Base-by-base conservation (phyloP, 2,329 filamentous ascomycete genomes). In the Lachnellula willkommii region DNA sequence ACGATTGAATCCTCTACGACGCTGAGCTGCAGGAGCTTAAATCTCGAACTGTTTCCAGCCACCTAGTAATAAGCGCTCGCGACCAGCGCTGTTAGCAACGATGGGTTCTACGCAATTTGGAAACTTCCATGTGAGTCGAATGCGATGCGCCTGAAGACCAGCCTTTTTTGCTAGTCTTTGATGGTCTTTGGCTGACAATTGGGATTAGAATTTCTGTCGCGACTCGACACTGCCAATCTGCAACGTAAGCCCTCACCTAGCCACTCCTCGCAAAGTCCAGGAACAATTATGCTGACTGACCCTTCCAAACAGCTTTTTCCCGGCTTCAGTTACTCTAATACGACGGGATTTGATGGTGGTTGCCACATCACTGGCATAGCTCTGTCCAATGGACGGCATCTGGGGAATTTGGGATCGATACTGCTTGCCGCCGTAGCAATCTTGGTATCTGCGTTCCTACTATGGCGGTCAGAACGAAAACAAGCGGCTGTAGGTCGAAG, bases 401-500 rank as follows among this genome's bases (percentile, higher is more conserved):
- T 99, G 40, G 88, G 86, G 37, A 99, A 99, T 69, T 17, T 64
- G 90, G 88, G 94, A n/a, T 95, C 92, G 7, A 96, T 99, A 69
- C 64, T 99, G 47, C 72, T 97, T 42, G 88, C 83, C 60, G 90
- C 79, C 60, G 71, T 95, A 61, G 90, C 92, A 42, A 92, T 99
- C 64, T 67, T 82, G 22, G 75, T 81, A 8, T 78, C 87, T 4
- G 68, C 75, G 11, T 85, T 87, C 64, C 77, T 99, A 56, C 67
- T 97, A 71, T 82, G 87, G 74, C 81, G 84, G 63, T 95, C 94
- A 20, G 89, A 97, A 67, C 83, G 82, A 70, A 97, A 99, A 76
- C 86, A 88, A 72, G 94, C 94, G 54, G 94, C 94, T 54, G 94
- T 99, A 48, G 94, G 94, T 58, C 81, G 94, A 76, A 89, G 91